phyloP scores from a whole-genome alignment of 2,329 filamentous ascomycete genomes.

The Xylaria sp. region DNA sequence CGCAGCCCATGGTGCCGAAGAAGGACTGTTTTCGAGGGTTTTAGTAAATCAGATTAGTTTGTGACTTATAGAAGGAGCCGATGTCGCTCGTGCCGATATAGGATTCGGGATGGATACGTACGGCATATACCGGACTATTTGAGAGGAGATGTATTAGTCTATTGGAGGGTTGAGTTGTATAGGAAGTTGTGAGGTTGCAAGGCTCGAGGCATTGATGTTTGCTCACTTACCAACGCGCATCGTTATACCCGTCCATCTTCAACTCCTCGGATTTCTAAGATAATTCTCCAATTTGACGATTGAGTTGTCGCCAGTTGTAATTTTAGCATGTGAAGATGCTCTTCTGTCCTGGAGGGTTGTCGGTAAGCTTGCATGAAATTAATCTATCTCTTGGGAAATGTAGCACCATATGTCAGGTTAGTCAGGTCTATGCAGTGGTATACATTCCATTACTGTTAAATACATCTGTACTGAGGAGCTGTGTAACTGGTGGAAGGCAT shows the following conservation, averaged over 20 bases:
- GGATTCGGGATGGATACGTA: constrained; percentile 43
- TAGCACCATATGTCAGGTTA: constrained; percentile 1
- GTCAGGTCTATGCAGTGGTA: not conserved
- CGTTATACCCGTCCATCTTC: constrained; percentile 26
- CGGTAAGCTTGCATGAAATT: not conserved
- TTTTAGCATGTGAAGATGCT: not conserved
- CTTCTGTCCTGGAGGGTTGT: not conserved
- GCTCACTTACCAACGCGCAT: constrained; percentile 31
- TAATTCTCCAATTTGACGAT: not conserved
- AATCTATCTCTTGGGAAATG: not conserved
- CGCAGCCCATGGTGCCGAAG: constrained; percentile 86
- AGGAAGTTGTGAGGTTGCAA: not conserved
- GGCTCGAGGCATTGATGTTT: not conserved
- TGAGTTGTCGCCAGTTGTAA: not conserved
- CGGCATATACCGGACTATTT: constrained; percentile 56
- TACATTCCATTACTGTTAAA: not conserved
- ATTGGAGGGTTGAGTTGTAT: not conserved
- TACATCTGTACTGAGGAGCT: not conserved
- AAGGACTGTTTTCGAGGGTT: constrained; percentile 62
- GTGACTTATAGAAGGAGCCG: not conserved
- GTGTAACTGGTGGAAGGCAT: not conserved
- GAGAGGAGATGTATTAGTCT: not conserved
- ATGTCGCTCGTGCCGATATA: not conserved
- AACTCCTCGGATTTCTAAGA: not conserved
- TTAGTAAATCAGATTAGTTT: not conserved